phyloP scores from a whole-genome alignment of 2,329 filamentous ascomycete genomes.

The Fusarium tjaetaba region DNA sequence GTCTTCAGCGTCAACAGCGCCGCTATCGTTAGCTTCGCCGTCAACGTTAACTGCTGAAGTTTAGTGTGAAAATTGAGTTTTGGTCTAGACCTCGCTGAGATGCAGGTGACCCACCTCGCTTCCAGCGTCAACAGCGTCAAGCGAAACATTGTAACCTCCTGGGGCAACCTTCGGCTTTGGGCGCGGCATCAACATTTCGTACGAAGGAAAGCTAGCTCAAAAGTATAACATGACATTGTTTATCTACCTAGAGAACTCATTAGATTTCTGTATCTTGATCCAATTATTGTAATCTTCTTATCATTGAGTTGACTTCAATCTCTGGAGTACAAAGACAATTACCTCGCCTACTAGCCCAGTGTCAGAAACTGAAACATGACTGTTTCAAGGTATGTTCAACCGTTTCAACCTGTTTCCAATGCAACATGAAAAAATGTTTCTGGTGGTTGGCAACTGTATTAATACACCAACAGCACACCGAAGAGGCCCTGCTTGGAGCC shows the following conservation, averaged over 20 bases:
- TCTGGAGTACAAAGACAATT: not conserved
- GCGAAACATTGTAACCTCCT: not conserved
- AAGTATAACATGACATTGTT: fast-evolving
- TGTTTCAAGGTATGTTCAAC: not conserved
- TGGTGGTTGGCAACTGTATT: fast-evolving
- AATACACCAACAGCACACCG: fast-evolving
- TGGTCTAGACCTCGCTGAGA: not conserved
- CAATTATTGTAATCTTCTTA: fast-evolving
- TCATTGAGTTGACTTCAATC: fast-evolving
- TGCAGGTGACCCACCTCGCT: not conserved
- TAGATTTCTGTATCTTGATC: fast-evolving
- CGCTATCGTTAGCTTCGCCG: not conserved
- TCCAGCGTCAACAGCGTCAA: not conserved
- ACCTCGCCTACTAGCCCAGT: not conserved
- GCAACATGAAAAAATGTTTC: fast-evolving
- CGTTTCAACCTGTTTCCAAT: not conserved
- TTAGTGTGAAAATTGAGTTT: not conserved
- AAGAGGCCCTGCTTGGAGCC: not conserved
- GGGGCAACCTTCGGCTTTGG: fast-evolving
- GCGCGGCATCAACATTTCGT: not conserved
- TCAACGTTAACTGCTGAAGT: fast-evolving
- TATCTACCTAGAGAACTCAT: not conserved
- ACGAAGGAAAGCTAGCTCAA: not conserved
- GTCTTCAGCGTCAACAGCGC: not conserved
- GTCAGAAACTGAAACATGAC: not conserved